Evolutionary conservation across 768 basidiomycete genomes (phyloP).

Genomic region (Clitopilus hobsonii): DNA sequence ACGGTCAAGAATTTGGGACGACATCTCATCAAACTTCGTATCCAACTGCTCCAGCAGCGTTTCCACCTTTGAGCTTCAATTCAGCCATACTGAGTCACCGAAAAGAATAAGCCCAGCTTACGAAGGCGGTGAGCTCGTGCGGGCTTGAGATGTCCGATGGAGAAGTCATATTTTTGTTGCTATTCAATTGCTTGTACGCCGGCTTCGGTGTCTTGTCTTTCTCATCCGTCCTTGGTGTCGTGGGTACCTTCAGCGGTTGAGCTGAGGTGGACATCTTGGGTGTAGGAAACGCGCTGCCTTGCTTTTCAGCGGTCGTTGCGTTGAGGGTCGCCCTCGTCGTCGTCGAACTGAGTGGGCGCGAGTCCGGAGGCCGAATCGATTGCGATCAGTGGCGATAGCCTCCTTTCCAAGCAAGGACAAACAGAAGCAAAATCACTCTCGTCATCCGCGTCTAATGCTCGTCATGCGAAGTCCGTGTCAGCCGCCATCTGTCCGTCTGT

Average conservation of each 20-base stretch:
- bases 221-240: slow-evolving; percentile 47
- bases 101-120: slow-evolving; percentile 30
- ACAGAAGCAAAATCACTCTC: too few species aligned
- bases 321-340: neutral
- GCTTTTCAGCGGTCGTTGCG: too few species aligned
- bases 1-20: slow-evolving; percentile 78
- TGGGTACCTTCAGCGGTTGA: slow-evolving; percentile 64
- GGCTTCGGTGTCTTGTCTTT: slow-evolving; percentile 51
- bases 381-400: neutral
- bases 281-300: too few species aligned
- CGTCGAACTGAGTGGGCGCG: neutral
- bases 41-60: slow-evolving; percentile 86
- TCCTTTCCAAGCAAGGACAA: neutral
- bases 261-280: slow-evolving; percentile 44
- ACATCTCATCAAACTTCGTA: slow-evolving; percentile 90
- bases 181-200: slow-evolving; percentile 32
- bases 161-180: slow-evolving; percentile 25
- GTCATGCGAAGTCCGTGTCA: too few species aligned
- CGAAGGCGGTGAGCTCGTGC: slow-evolving; percentile 92
- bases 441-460: too few species aligned
- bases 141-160: slow-evolving; percentile 81
- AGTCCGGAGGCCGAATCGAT: neutral
- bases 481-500: too few species aligned
- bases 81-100: slow-evolving; percentile 1
- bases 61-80: slow-evolving; percentile 59